Base-by-base conservation (phyloP, 495 filamentous ascomycete species). In the Copromyces sp. region DNA sequence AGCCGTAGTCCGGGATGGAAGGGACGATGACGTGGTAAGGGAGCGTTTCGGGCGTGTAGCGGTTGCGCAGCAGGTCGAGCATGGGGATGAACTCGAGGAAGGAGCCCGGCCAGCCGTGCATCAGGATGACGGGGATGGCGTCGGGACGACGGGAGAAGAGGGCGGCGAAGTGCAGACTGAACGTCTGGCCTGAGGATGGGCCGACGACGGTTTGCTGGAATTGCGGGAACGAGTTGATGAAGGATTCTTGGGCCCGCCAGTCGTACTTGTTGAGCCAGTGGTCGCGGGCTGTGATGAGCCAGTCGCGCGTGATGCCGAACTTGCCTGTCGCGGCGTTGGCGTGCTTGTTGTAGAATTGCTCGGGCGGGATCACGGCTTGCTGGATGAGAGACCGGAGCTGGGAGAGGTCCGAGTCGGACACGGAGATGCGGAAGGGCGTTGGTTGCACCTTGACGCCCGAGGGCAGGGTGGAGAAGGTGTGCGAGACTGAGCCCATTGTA, bases 11-110 rank as follows among this genome's bases (percentile, higher is more conserved):
- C 0, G 90, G 89, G 9, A 91, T 78, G 0, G 86, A 89, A 0
- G 91, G 90, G 0, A 91, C 86, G 71, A 93, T 85, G 71, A 93
- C 73, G 71, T 92, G 89, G 76, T 89, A 93, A 0, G 90, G 89
- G 9, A 90, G 80, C 9, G 83, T 86, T 29, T 82, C 77, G 0
- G 88, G 84, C 0, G 82, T 83, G 78, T 88, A 90, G 75, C 87
- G 85, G 0, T 82, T 73, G 42, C 77, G 76, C 20, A 91, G 79
- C 8, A 86, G 72, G 2, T 76, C 68, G 37, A 86, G 69, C 2
- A 84, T 73, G 37, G 77, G 77, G 12, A 82, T 78, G 77, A 89
- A 91, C 72, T 91, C 89, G 17, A 89, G 37, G 73, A 89, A 89
- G 38, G 83, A 85, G 47, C 87, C 83, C 77, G 80, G 80, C 72